phyloP scores from a whole-genome alignment of 1,139 yeast species.

The Protomyces pachydermus region DNA sequence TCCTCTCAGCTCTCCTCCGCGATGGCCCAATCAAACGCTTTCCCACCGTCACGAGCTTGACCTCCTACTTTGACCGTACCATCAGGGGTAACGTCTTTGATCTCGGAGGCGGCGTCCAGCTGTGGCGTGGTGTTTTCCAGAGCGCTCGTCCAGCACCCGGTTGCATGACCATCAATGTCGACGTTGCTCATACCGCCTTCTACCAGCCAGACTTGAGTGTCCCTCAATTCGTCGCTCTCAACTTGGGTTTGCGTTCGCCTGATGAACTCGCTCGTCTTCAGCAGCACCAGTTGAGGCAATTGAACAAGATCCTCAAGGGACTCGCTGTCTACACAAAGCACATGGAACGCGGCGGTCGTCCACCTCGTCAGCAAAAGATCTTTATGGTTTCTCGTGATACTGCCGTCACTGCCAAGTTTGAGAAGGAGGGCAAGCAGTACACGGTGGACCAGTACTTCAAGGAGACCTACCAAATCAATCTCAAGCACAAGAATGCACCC shows the following conservation, averaged over 20 bases:
- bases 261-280: neutral
- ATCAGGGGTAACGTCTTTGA: constrained; percentile 17
- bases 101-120: constrained; percentile 31
- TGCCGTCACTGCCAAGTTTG: constrained; percentile 26
- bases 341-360: constrained; percentile 5
- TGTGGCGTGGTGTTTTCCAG: constrained; percentile 32
- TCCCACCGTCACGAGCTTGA: constrained; percentile 27
- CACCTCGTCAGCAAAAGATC: constrained; percentile 8
- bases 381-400: constrained; percentile 22
- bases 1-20: constrained; percentile 30
- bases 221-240: constrained; percentile 14
- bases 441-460: constrained; percentile 29
- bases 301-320: constrained; percentile 3
- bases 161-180: constrained; percentile 31
- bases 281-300: constrained; percentile 3
- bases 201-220: constrained; percentile 29
- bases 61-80: constrained; percentile 23
- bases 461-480: constrained; percentile 27
- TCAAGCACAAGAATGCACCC: constrained; percentile 29
- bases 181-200: constrained; percentile 32
- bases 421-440: constrained; percentile 11
- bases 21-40: constrained; percentile 27
- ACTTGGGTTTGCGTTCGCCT: neutral
- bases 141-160: constrained; percentile 31
- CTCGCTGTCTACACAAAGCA: constrained; percentile 11